Base-by-base conservation (phyloP, 345 rosid genomes). In the Boechera stricta region DNA sequence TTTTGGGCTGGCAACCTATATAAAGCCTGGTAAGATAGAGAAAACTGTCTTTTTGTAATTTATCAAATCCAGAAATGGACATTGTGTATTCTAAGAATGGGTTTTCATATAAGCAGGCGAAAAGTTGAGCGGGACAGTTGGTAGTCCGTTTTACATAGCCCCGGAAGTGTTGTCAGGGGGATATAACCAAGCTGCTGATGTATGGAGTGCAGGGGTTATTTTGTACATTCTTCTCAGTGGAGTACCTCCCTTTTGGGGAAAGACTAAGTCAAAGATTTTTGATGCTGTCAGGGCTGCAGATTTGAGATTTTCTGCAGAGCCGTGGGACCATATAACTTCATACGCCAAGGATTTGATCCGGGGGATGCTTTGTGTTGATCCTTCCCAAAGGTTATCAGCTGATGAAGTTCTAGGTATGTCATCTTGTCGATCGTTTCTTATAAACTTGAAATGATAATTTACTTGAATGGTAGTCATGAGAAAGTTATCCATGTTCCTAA, bases 191-290 rank as follows among this genome's bases (percentile, higher is more conserved):
- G 87, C 88, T 67, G 96, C 92, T 72, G 96, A 88, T 81, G 81
- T 88, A 64, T 90, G 96, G 95, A 90, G 95, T 82, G 85, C 95
- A 63, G 92, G 95, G 72, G 91, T 88, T 65, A 87, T 90, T 70
- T 72, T 84, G 59, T 87, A 87, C 78, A 87, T 87, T 74, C 93
- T 88, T 73, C 86, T 87, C 45, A 86, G 88, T 78, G 91, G 91
- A 59, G 84, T 83, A 82, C 93, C 91, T 55, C 91, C 96, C 64
- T 90, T 90, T 47, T 84, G 91, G 85, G 96, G 97, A 54, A 90
- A 85, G 83, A 87, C 97, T 41, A 89, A 85, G 83, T 88, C 93
- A 16, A 81, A 86, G 86, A 90, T 93, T 72, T 91, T 93, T 75
- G 87, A 88, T 71, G 94, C 97, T 73, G 92, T 93, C 59, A 90